Evolutionary conservation across 106 monocot genomes (phyloP).

Genomic region (Ottelia alismoides): DNA sequence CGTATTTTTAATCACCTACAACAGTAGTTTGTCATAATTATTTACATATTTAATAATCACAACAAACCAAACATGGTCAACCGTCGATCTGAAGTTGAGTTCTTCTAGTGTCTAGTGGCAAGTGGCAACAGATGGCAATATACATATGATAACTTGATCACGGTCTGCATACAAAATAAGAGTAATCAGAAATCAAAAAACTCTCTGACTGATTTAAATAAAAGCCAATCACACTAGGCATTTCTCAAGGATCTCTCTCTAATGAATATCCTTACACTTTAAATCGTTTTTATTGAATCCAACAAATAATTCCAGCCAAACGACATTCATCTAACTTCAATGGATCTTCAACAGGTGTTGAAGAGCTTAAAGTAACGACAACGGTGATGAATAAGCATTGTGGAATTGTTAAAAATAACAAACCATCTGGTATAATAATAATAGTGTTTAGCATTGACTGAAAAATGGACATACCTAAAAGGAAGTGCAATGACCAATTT

Average conservation of each 20-base stretch:
- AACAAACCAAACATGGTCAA: no score
- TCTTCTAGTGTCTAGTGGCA: no score
- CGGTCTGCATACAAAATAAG: no score
- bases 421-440: neutral
- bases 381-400: neutral
- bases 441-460: neutral
- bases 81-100: no score
- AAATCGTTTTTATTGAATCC: slow-evolving; percentile 79
- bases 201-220: no score
- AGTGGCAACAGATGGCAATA: no score
- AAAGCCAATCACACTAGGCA: no score
- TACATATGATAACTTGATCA: no score
- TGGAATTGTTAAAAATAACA: neutral
- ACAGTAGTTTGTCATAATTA: no score
- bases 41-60: no score
- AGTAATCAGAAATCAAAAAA: no score
- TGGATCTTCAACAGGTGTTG: slow-evolving; percentile 90
- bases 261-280: slow-evolving; percentile 86
- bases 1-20: no score
- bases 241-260: slow-evolving; percentile 84
- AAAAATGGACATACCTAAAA: slow-evolving; percentile 32
- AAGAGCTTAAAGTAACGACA: slow-evolving; percentile 40
- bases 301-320: slow-evolving; percentile 79
- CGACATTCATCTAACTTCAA: slow-evolving; percentile 88
- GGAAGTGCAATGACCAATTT: slow-evolving; percentile 95